A percentile compares a stretch with the other conserved stretches of the same genome.
These are phyloP conservation scores for Aspergillus sp. DNA, from an alignment of 2,329 filamentous ascomycete genomes.

Conservation along the genomic window DNA sequence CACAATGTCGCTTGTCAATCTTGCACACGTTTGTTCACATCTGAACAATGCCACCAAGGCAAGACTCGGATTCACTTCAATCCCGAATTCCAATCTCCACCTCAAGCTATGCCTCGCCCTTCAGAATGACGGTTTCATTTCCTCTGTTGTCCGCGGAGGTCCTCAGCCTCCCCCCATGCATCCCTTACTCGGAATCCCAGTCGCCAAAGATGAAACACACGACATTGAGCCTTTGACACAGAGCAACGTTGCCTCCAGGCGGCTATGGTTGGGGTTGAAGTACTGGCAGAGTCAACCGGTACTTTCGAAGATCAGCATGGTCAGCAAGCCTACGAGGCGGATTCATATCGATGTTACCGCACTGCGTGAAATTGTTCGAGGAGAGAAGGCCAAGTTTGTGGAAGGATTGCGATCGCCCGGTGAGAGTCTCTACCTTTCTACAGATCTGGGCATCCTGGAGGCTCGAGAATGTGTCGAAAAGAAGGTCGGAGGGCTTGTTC, in stretches of 20 bases:
- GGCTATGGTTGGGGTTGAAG: slow-evolving; percentile 88
- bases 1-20: slow-evolving; percentile 73
- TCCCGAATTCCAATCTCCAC: slow-evolving; percentile 80
- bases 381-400: slow-evolving; percentile 68
- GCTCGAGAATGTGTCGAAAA: slow-evolving; percentile 79
- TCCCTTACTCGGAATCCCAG: slow-evolving; percentile 57
- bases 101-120: slow-evolving; percentile 75
- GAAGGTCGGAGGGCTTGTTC: slow-evolving; percentile 76
- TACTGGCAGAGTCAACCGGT: slow-evolving; percentile 86
- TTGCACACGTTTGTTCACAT: slow-evolving; percentile 84
- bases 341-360: slow-evolving; percentile 68
- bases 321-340: slow-evolving; percentile 75
- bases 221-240: slow-evolving; percentile 62
- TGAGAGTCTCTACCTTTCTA: slow-evolving; percentile 80
- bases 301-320: slow-evolving; percentile 65
- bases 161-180: slow-evolving; percentile 59
- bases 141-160: slow-evolving; percentile 75
- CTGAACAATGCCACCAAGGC: slow-evolving; percentile 86
- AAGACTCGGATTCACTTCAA: slow-evolving; percentile 81
- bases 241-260: slow-evolving; percentile 72
- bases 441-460: slow-evolving; percentile 78
- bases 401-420: slow-evolving; percentile 75
- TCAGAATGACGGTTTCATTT: slow-evolving; percentile 81
- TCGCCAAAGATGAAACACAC: slow-evolving; percentile 42
- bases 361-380: slow-evolving; percentile 69